Conservation (phyloP, 257 asterid genomes). For the Solanum ossicruentum region DNA sequence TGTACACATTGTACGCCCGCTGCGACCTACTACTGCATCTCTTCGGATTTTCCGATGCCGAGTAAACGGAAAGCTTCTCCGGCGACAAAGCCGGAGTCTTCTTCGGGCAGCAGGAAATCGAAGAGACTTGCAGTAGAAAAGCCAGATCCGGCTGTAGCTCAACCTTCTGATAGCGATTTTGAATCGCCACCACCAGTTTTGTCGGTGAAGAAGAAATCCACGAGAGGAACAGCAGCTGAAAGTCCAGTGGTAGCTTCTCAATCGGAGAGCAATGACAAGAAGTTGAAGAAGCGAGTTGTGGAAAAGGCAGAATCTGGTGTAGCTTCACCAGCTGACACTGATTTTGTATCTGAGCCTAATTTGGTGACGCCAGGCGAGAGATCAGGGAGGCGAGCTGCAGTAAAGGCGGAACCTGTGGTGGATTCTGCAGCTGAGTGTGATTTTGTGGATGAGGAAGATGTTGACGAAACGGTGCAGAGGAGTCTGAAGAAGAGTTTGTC, state of each 20-base stretch:
- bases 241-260: not conserved
- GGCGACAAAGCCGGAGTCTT: not conserved
- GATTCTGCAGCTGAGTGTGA: not conserved
- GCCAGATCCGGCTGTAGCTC: not conserved
- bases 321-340: not conserved
- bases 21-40: not conserved
- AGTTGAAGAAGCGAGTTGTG: not conserved
- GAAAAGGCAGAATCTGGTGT: not conserved
- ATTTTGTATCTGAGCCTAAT: not conserved
- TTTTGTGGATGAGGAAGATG: constrained; percentile 2
- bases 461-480: not conserved
- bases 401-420: not conserved
- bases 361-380: not conserved
- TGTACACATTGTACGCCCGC: not conserved
- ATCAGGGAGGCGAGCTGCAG: not conserved
- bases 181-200: not conserved
- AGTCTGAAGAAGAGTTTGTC: not conserved
- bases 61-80: not conserved
- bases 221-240: not conserved
- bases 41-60: not conserved
- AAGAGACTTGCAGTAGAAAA: not conserved
- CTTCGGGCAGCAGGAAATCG: not conserved
- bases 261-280: not conserved
- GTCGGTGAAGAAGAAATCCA: not conserved
- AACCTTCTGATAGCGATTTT: not conserved